phyloP scores from a whole-genome alignment of 2,329 filamentous ascomycete species.

The Didymella keratinophila region DNA sequence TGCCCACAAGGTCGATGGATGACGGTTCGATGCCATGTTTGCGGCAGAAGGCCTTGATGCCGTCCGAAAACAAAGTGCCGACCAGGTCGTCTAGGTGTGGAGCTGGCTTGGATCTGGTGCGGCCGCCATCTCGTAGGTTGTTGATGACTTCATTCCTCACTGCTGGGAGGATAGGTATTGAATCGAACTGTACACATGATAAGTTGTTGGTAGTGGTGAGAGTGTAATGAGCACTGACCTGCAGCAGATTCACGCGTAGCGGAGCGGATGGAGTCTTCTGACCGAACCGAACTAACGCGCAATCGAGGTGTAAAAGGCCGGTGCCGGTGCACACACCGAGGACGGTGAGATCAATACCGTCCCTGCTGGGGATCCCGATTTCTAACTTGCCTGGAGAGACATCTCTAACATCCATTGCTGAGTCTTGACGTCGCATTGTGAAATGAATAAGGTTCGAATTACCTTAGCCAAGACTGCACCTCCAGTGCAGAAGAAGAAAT shows the following conservation, averaged over 20 bases:
- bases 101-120: constrained; percentile 61
- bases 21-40: constrained; percentile 54
- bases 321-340: constrained; percentile 64
- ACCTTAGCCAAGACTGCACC: constrained; percentile 17
- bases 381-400: not conserved
- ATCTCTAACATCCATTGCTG: constrained; percentile 21
- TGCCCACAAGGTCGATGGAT: constrained; percentile 63
- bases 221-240: constrained; percentile 20
- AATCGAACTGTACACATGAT: constrained; percentile 56
- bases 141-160: constrained; percentile 66
- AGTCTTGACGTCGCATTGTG: constrained; percentile 27
- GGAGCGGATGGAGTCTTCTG: constrained; percentile 61
- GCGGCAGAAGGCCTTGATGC: constrained; percentile 60
- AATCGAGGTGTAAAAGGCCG: constrained; percentile 66
- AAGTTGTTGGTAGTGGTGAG: not conserved
- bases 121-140: constrained; percentile 62
- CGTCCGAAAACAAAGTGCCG: constrained; percentile 64
- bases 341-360: constrained; percentile 59
- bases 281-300: constrained; percentile 64
- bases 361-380: constrained; percentile 7
- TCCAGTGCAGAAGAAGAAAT: not conserved
- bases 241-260: constrained; percentile 64
- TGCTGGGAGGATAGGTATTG: constrained; percentile 61
- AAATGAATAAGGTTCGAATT: constrained; percentile 6
- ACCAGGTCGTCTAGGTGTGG: constrained; percentile 66